Evolutionary conservation across 805 yeast species (phyloP).

Genomic region (Ogataea philodendri): DNA sequence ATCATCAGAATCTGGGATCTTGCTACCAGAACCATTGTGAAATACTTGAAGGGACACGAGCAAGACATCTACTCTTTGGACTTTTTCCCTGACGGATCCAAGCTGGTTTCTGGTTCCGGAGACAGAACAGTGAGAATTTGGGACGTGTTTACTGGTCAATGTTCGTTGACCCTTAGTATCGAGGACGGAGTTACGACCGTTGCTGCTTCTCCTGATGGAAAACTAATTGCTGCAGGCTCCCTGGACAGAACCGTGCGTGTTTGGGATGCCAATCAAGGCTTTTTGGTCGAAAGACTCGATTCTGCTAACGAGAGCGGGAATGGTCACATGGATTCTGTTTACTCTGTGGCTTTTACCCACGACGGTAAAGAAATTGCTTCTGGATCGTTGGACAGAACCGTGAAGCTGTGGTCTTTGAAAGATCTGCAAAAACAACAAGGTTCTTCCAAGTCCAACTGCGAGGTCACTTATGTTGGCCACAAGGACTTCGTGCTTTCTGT

Average conservation of each 20-base stretch:
- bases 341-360: slow-evolving; percentile 89
- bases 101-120: slow-evolving; percentile 93
- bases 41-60: slow-evolving; percentile 89
- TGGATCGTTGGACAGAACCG: slow-evolving; percentile 93
- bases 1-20: slow-evolving; percentile 96
- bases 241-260: slow-evolving; percentile 93
- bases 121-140: slow-evolving; percentile 95
- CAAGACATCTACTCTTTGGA: slow-evolving; percentile 96
- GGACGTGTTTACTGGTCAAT: slow-evolving; percentile 89
- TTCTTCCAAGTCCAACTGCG: slow-evolving; percentile 59
- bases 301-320: slow-evolving; percentile 84
- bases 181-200: slow-evolving; percentile 99
- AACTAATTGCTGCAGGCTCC: slow-evolving; percentile 92
- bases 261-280: slow-evolving; percentile 93
- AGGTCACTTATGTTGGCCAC: slow-evolving; percentile 92
- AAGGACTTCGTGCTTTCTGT: slow-evolving; percentile 93
- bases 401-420: slow-evolving; percentile 91
- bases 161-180: slow-evolving; percentile 81
- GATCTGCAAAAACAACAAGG: slow-evolving; percentile 48
- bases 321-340: slow-evolving; percentile 95
- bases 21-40: slow-evolving; percentile 77
- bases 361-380: slow-evolving; percentile 90
- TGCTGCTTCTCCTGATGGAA: slow-evolving; percentile 94
- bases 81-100: slow-evolving; percentile 91
- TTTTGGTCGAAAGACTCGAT: slow-evolving; percentile 87